Conservation (phyloP, 805 yeast species). For the Cyberlindnera mycetangii region DNA sequence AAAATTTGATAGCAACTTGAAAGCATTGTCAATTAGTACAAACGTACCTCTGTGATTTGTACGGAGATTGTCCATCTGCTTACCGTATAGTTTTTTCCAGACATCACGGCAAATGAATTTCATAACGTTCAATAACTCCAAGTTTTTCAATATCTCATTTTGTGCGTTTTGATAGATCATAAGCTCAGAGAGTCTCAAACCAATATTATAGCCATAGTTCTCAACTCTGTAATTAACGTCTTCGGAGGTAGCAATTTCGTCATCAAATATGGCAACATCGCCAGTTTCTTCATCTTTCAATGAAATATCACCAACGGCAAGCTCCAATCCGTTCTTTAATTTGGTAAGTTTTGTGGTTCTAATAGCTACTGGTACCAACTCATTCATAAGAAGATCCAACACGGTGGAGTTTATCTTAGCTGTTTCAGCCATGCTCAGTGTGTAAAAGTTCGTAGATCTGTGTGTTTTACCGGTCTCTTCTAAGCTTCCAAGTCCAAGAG, state of each 20-base stretch:
- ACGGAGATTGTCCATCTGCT: slow-evolving; percentile 87
- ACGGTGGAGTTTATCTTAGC: slow-evolving; percentile 47
- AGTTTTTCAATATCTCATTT: slow-evolving; percentile 43
- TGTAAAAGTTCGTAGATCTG: no score
- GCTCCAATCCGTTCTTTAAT: slow-evolving; percentile 6
- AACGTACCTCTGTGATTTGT: slow-evolving; percentile 89
- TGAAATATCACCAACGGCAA: slow-evolving; percentile 12
- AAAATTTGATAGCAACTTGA: slow-evolving; percentile 52
- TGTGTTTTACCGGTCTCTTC: no score
- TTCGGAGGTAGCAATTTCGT: slow-evolving; percentile 37
- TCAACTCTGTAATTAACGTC: slow-evolving; percentile 62
- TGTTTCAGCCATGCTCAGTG: no score
- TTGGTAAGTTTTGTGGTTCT: slow-evolving; percentile 52
- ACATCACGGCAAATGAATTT: slow-evolving; percentile 90
- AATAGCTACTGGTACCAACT: slow-evolving; percentile 70
- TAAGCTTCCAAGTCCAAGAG: no score
- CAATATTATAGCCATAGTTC: slow-evolving; percentile 66
- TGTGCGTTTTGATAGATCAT: slow-evolving; percentile 45
- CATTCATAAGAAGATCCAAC: slow-evolving; percentile 67
- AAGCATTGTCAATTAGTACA: slow-evolving; percentile 69
- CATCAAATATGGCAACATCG: slow-evolving; percentile 38
- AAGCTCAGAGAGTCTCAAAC: slow-evolving; percentile 53
- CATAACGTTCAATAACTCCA: slow-evolving; percentile 77
- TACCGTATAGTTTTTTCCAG: slow-evolving; percentile 77
- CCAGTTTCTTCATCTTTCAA: slow-evolving; percentile 34